A percentile compares a stretch with the other conserved stretches of the same genome.
phyloP scores from a whole-genome alignment of 768 basidiomycete genomes.

The Serpula lacrymans region DNA sequence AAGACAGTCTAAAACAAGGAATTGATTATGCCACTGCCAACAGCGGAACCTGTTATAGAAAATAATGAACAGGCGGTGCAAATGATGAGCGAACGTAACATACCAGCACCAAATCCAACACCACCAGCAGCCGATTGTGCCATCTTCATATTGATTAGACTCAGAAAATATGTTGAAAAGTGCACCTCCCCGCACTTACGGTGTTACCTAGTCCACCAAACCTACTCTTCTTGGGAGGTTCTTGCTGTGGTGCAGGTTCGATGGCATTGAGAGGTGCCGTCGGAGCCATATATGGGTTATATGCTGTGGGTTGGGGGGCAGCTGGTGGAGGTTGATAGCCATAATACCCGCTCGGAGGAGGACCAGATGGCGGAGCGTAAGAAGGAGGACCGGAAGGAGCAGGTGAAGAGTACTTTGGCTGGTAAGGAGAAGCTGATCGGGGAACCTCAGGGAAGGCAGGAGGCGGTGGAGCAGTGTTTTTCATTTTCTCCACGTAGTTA shows the following conservation, averaged over 20 bases:
- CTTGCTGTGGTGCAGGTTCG: slow-evolving; percentile 25
- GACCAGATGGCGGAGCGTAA: slow-evolving; percentile 11
- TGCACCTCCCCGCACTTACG: too few species aligned
- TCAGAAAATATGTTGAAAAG: slow-evolving; percentile 8
- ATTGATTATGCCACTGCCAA: too few species aligned
- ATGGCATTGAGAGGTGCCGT: slow-evolving; percentile 27
- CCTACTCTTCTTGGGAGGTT: slow-evolving; percentile 31
- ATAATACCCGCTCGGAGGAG: too few species aligned
- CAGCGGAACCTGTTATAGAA: too few species aligned
- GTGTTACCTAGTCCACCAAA: slow-evolving; percentile 38
- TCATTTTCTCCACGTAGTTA: slow-evolving; percentile 65
- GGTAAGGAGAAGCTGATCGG: slow-evolving; percentile 8
- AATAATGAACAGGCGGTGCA: too few species aligned
- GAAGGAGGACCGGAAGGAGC: slow-evolving; percentile 11
- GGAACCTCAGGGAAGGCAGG: slow-evolving; percentile 19
- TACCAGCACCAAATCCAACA: slow-evolving; percentile 46
- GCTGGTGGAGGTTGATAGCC: slow-evolving; percentile 13
- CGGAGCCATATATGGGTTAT: slow-evolving; percentile 21
- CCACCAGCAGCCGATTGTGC: slow-evolving; percentile 36
- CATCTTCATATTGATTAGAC: too few species aligned
- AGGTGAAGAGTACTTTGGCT: slow-evolving; percentile 2
- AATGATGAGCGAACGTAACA: too few species aligned
- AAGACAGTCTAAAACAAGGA: too few species aligned
- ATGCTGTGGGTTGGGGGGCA: slow-evolving; percentile 10
- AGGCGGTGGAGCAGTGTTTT: slow-evolving; percentile 11